A percentile compares a stretch with the other conserved stretches of the same genome.
Conservation (phyloP, 345 rosid genomes). For the Nasturtium officinale region DNA sequence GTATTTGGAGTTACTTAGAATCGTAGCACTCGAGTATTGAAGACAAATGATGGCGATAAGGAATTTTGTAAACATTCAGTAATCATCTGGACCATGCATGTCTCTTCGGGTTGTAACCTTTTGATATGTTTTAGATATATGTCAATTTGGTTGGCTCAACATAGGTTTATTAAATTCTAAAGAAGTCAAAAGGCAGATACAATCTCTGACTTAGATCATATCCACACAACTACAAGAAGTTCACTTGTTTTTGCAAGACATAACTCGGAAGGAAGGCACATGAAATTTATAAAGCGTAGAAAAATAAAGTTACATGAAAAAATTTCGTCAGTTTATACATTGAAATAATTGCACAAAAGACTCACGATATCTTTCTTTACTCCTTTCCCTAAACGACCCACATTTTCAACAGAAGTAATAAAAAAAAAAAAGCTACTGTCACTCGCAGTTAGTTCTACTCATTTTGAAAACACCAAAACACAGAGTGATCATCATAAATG, state of each 20-base stretch:
- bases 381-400: slow-evolving; percentile 26
- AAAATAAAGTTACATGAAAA: slow-evolving; percentile 30
- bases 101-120: no score
- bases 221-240: no score
- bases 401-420: slow-evolving; percentile 23
- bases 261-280: slow-evolving; percentile 30
- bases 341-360: slow-evolving; percentile 41
- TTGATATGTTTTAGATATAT: background rate
- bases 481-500: slow-evolving; percentile 28
- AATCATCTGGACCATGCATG: background rate
- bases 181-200: background rate
- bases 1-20: no score
- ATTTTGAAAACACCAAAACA: slow-evolving; percentile 28
- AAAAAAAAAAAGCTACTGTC: slow-evolving; percentile 17
- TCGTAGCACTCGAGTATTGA: no score
- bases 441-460: slow-evolving; percentile 36
- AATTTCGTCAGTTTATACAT: slow-evolving; percentile 29
- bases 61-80: background rate
- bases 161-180: background rate
- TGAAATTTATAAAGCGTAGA: slow-evolving; percentile 1
- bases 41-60: background rate
- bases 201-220: background rate
- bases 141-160: background rate
- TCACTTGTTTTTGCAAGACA: background rate
- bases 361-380: slow-evolving; percentile 27